Conservation (phyloP, 257 asterid genomes). For the Mentha longifolia region DNA sequence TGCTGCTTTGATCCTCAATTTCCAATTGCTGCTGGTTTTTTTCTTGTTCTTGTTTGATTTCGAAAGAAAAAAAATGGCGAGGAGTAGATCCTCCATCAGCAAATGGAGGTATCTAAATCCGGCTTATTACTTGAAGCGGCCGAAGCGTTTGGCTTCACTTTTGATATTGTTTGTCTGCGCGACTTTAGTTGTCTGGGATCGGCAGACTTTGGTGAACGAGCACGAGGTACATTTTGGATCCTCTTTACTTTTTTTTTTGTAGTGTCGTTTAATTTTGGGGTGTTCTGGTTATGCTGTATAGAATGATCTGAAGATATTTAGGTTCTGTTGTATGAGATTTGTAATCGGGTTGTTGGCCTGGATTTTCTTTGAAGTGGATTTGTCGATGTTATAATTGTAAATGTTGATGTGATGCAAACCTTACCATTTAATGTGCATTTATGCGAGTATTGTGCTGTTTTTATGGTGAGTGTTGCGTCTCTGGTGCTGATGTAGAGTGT, state of each 20-base stretch:
- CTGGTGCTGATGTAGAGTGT: constrained; percentile 1
- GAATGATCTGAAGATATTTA: constrained; percentile 25
- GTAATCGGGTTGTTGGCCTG: background rate
- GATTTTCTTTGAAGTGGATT: constrained; percentile 10
- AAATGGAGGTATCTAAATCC: constrained; percentile 74
- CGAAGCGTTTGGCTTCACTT: constrained; percentile 83
- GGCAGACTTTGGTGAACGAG: constrained; percentile 89
- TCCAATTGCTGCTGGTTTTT: constrained; percentile 16
- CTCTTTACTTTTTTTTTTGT: background rate
- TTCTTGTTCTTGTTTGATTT: background rate
- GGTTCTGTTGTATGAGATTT: constrained; percentile 1
- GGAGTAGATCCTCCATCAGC: constrained; percentile 84
- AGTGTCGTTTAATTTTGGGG: background rate
- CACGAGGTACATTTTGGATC: constrained; percentile 63
- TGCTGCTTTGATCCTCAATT: background rate
- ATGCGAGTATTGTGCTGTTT: no score
- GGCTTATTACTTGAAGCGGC: constrained; percentile 88
- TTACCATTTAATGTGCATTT: background rate
- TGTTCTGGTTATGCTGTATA: background rate
- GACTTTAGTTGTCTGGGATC: constrained; percentile 85
- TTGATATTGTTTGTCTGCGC: constrained; percentile 63
- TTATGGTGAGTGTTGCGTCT: background rate
- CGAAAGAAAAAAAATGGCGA: constrained; percentile 53
- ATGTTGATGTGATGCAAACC: constrained; percentile 9
- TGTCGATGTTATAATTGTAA: background rate